Percentiles rank a stretch among this genome's conserved stretches.
phyloP scores from a whole-genome alignment of 345 rosid species.

The Psidium guajava region DNA sequence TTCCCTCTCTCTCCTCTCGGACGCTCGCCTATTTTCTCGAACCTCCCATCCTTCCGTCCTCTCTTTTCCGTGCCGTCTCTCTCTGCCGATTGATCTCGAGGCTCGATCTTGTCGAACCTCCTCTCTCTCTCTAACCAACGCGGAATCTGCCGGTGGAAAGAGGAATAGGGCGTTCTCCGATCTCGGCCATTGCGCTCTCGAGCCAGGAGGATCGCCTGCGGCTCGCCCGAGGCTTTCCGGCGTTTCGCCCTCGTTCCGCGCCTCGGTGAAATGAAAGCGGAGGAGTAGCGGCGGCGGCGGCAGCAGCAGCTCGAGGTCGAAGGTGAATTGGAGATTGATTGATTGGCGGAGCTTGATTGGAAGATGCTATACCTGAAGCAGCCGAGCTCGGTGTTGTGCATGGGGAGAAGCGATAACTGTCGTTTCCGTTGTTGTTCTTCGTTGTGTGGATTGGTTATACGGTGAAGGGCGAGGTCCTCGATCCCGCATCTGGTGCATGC shows the following conservation, averaged over 20 bases:
- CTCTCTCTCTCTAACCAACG: not conserved
- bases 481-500: slow-evolving; percentile 29
- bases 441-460: not conserved
- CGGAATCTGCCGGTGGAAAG: not conserved
- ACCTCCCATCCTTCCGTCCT: slow-evolving; percentile 8
- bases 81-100: not conserved
- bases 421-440: not conserved
- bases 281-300: not conserved
- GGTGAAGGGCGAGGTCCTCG: not conserved
- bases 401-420: slow-evolving; percentile 7
- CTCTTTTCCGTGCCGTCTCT: not conserved
- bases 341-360: not conserved
- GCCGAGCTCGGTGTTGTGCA: slow-evolving; percentile 47
- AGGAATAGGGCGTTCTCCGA: not conserved
- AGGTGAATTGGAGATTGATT: not conserved
- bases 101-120: not conserved
- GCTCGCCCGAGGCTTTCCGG: no score
- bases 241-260: no score
- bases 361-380: slow-evolving; percentile 73
- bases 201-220: not conserved
- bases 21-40: slow-evolving; percentile 13
- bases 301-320: not conserved
- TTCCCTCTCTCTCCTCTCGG: not conserved
- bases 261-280: not conserved
- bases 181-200: not conserved